These are phyloP conservation scores for Claviceps sp. DNA, from an alignment of 2,329 filamentous ascomycete genomes.

Conservation along the genomic window DNA sequence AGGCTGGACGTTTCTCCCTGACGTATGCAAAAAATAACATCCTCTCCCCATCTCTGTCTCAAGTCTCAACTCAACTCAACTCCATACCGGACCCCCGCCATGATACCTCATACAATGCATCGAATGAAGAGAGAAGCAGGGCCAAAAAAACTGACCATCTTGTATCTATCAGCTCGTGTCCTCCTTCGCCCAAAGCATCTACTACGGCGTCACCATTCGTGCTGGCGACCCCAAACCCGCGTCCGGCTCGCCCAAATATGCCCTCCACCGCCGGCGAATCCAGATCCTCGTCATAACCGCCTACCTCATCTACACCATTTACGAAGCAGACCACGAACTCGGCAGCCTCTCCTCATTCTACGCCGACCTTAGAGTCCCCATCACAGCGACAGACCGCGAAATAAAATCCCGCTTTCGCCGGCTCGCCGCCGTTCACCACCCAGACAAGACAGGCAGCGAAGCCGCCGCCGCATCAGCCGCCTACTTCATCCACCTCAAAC, in stretches of 20 bases:
- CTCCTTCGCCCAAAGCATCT: slow-evolving; percentile 62
- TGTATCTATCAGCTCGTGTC: slow-evolving; percentile 61
- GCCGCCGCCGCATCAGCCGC: slow-evolving; percentile 19
- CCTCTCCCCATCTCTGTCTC: neutral
- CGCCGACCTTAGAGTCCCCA: slow-evolving; percentile 55
- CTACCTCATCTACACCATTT: slow-evolving; percentile 86
- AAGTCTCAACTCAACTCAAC: too few species aligned
- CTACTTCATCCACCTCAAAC: slow-evolving; percentile 70
- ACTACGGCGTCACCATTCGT: slow-evolving; percentile 79
- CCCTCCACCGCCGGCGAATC: slow-evolving; percentile 66
- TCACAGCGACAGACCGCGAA: slow-evolving; percentile 55
- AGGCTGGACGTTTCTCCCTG: slow-evolving; percentile 44
- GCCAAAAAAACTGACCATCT: neutral
- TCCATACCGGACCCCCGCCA: neutral
- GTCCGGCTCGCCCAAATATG: slow-evolving; percentile 54
- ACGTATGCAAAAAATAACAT: slow-evolving; percentile 22
- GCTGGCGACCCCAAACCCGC: slow-evolving; percentile 72
- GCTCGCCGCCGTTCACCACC: slow-evolving; percentile 59
- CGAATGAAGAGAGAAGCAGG: neutral
- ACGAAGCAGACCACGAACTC: slow-evolving; percentile 77
- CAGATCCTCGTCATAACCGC: slow-evolving; percentile 67
- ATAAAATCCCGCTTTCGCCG: slow-evolving; percentile 79
- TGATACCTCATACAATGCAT: too few species aligned
- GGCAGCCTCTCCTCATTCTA: slow-evolving; percentile 65
- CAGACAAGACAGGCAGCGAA: slow-evolving; percentile 57